Base-by-base conservation (phyloP, 2,329 filamentous ascomycete genomes). In the Aspergillus ochraceus region DNA sequence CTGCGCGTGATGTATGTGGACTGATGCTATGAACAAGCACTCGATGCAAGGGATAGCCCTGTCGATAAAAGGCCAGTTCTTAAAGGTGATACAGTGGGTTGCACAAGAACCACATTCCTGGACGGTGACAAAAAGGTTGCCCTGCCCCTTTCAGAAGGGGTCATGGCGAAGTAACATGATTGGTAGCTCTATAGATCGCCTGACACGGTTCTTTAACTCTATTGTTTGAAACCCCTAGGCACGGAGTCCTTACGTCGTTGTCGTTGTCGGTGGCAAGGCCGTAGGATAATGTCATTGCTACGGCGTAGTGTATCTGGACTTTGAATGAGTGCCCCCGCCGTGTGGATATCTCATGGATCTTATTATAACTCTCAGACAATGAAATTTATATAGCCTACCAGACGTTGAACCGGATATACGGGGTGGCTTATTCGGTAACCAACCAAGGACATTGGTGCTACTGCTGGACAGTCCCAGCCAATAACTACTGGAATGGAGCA, bases 21-120 rank as follows among this genome's bases (percentile, higher is more conserved):
- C 52, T 61, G 51, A 46, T 61, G 51, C 57, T n/a, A 42, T 42
- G 36, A 42, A 42, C 14, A 42, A 51, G 57, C 52, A 39, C 51
- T 52, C 19, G 49, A 60, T 55, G 60, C 59, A 64, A 64, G 63
- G 62, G 60, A 61, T 58, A 58, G 57, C 58, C 63, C 52, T 61
- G 60, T 54, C 19, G 36, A 42, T 42, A 14, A 42, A 42, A 45
- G 50, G 47, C 56, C 49, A 46, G 50, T 29, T 1, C 14, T n/a
- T 42, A 17, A 42, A 17, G 11, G 17, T 29, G 24, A 46, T 50
- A 50, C 52, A 55, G 42, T n/a, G 36, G n/a, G 56, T 30, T 42
- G 14, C 26, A 36, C 36, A 42, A 42, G 36, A 42, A n/a, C 36
- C 36, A 42, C 36, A 42, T 42, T 42, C 36, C 36, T 42, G 14